phyloP scores from a whole-genome alignment of 2,329 filamentous ascomycete genomes.

The Alternaria rosae region DNA sequence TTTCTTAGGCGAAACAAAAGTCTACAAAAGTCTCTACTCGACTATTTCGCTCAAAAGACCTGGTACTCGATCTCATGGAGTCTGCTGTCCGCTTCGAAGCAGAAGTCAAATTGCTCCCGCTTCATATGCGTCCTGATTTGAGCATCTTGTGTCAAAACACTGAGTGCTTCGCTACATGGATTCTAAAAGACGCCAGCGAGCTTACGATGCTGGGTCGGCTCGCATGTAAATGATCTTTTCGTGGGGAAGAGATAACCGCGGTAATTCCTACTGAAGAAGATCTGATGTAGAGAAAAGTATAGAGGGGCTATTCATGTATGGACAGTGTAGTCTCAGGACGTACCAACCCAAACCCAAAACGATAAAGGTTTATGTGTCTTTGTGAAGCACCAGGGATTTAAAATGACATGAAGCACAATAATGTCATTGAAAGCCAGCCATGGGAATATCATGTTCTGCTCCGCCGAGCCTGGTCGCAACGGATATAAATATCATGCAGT shows the following conservation, averaged over 20 bases:
- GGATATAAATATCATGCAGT: background rate
- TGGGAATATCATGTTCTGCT: background rate
- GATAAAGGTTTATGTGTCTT: background rate
- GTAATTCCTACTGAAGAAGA: background rate
- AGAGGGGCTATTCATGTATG: background rate
- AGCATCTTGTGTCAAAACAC: background rate
- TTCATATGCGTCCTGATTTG: background rate
- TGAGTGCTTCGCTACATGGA: background rate
- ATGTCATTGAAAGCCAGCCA: background rate
- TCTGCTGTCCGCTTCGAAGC: background rate
- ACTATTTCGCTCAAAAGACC: background rate
- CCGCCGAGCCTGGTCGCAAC: background rate
- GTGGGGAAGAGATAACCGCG: background rate
- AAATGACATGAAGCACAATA: background rate
- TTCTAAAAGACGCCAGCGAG: background rate
- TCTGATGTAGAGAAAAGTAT: background rate
- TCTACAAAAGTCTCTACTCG: no score
- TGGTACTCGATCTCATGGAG: no score
- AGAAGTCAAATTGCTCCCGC: no score
- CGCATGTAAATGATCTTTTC: background rate
- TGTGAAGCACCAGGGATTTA: background rate
- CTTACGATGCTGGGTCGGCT: background rate
- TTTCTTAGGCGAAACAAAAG: no score
- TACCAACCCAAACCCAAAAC: rapidly evolving
- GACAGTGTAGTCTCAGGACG: background rate